phyloP scores from a whole-genome alignment of 345 rosid genomes.

The Anacardium occidentale region DNA sequence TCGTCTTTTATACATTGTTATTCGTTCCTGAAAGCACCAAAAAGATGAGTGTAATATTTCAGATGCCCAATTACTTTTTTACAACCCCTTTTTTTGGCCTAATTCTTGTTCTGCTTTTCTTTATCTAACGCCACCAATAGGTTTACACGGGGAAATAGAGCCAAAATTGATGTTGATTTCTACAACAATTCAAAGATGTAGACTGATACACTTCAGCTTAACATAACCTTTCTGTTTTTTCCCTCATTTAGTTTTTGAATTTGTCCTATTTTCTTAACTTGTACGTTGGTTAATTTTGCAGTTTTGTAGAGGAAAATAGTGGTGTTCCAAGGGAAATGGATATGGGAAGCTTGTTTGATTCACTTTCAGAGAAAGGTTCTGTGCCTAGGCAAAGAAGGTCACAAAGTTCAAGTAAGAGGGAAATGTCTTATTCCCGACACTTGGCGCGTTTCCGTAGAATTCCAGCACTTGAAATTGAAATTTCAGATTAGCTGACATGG shows the following conservation, averaged over 20 bases:
- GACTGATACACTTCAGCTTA: not conserved
- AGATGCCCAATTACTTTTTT: no score
- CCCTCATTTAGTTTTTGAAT: not conserved
- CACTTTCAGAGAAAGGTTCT: slow-evolving; percentile 58
- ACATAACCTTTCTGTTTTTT: not conserved
- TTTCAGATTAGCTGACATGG: slow-evolving; percentile 47
- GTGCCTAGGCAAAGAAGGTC: slow-evolving; percentile 53
- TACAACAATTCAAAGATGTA: not conserved
- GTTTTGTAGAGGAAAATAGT: slow-evolving; percentile 49
- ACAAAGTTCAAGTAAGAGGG: slow-evolving; percentile 31
- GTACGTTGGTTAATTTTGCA: slow-evolving; percentile 26
- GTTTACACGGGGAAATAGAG: not conserved
- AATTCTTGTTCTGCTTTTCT: no score
- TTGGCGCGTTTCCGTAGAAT: slow-evolving; percentile 44
- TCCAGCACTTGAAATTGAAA: slow-evolving; percentile 51
- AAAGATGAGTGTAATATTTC: no score
- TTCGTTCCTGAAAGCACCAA: no score
- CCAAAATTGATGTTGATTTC: not conserved
- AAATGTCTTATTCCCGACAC: slow-evolving; percentile 37
- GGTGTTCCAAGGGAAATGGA: slow-evolving; percentile 60
- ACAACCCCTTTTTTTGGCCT: no score
- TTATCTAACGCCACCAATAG: not conserved
- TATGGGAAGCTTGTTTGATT: slow-evolving; percentile 66
- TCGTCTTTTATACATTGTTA: no score
- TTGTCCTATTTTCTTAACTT: not conserved